Conservation (phyloP, 116 monocot species). For the Posidonia oceanica region DNA sequence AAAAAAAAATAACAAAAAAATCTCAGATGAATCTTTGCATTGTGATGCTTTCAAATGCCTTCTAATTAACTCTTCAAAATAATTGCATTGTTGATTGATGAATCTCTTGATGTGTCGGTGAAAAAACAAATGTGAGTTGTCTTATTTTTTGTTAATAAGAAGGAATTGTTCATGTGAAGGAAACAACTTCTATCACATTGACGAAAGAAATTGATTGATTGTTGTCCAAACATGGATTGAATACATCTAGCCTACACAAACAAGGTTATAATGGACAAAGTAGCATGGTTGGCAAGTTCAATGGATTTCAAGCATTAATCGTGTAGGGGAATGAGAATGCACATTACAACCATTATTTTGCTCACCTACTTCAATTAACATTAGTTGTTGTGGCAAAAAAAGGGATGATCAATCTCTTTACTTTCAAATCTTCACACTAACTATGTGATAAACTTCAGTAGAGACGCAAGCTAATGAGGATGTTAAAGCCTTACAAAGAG, state of each 20-base stretch:
- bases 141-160: too few relatives aligned
- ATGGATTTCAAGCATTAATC: slow-evolving; percentile 11
- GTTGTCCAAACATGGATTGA: neutral
- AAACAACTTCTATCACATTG: neutral
- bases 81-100: too few relatives aligned
- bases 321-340: slow-evolving; percentile 5
- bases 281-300: slow-evolving; percentile 12
- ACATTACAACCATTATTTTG: slow-evolving; percentile 14
- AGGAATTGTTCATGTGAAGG: slow-evolving; percentile 2
- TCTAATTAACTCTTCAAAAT: too few relatives aligned
- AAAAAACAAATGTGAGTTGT: too few relatives aligned
- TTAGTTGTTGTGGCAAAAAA: neutral
- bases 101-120: too few relatives aligned
- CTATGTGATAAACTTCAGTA: neutral
- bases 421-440: neutral
- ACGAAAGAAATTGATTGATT: slow-evolving; percentile 3
- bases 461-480: neutral
- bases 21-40: too few relatives aligned
- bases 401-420: neutral
- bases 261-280: slow-evolving; percentile 21
- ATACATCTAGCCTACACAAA: neutral
- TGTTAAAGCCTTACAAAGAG: neutral
- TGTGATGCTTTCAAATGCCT: too few relatives aligned
- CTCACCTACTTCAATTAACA: slow-evolving; percentile 8
- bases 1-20: too few relatives aligned